Base-by-base conservation (phyloP, 305 asterid genomes). In the Rubia tinctorum region DNA sequence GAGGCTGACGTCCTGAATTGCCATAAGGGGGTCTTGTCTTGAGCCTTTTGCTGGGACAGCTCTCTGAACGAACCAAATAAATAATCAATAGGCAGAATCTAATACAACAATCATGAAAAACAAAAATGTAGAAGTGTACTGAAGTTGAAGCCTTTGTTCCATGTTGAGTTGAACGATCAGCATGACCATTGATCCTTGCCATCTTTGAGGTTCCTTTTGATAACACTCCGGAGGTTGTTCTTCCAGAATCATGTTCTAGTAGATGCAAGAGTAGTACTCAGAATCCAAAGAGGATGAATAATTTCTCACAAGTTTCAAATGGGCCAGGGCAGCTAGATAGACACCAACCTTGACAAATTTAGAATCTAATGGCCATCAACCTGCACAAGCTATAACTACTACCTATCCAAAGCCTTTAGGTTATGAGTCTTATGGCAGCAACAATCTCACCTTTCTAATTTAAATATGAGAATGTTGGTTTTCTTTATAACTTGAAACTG, bases 91-190 rank as follows among this genome's bases (percentile, higher is more conserved):
- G n/a, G 51, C 37, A 17, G 22, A 10, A 37, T 17, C 27, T 22
- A 59, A 37, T 60, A 67, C 22, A 39, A 25, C 5, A 17, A 49
- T 23, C 30, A 55, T 39, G 69, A 76, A 77, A 76, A 73, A 75
- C 71, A 77, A 84, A 44, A 73, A 58, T 58, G 23, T 18, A 73
- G 77, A 78, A 75, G 85, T 93, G 60, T 91, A 95, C 99, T 53
- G 96, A 82, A 81, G 97, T 80, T 47, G 87, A 88, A 79, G 87
- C 82, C 87, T 87, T 88, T 88, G 76, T 95, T 81, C 97, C 96
- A 71, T 73, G 92, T 68, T 93, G 88, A 71, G 90, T 76, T 37
- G 84, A 76, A 67, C 91, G 92, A 75, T 85, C 91, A 72, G 86
- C 86, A 68, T 78, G 79, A 75, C 87, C 94, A 86, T 80, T 86